Percentiles rank a stretch among this genome's conserved stretches.
phyloP scores from a whole-genome alignment of 192 early-diverging fungal genomes.

The Linnemannia zychae region DNA sequence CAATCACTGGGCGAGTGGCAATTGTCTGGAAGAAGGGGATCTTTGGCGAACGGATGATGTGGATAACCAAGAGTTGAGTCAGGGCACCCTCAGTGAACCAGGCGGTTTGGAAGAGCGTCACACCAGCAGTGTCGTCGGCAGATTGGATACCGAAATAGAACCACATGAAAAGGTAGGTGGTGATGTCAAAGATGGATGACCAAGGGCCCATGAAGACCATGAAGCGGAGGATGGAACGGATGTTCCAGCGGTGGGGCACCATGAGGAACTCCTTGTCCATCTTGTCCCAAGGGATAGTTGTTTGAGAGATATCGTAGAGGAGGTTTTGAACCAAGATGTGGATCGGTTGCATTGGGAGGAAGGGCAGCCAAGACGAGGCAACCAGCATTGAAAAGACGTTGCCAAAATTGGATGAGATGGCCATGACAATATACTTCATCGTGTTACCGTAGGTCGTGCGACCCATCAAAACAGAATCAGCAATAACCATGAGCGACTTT shows the following conservation, averaged over 20 bases:
- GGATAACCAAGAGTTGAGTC: conserved; percentile 62
- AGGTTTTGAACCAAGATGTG: conserved; percentile 64
- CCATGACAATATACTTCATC: conserved; percentile 69
- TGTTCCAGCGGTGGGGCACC: conserved; percentile 59
- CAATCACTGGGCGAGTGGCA: conserved; percentile 40
- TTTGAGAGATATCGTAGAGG: conserved; percentile 67
- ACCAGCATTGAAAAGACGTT: conserved; percentile 67
- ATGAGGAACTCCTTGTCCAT: conserved; percentile 63
- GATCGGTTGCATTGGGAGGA: conserved; percentile 62
- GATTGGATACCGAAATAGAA: conserved; percentile 55
- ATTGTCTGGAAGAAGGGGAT: conserved; percentile 62
- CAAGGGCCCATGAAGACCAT: conserved; percentile 65
- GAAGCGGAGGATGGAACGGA: conserved; percentile 59
- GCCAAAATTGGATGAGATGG: conserved; percentile 68
- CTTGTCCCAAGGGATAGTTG: conserved; percentile 62
- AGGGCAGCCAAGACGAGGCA: conserved; percentile 66
- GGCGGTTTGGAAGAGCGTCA: conserved; percentile 44
- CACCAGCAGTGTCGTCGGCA: conserved; percentile 16
- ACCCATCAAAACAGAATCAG: conserved; percentile 56
- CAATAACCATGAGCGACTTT: conserved; percentile 59
- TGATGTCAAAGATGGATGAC: conserved; percentile 63
- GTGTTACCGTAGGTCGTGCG: conserved; percentile 66
- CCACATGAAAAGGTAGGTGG: conserved; percentile 58
- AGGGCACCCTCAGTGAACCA: conserved; percentile 65
- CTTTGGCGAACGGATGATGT: conserved; percentile 63